These are phyloP conservation scores for Botrytis hyacinthi DNA, from an alignment of 2,329 filamentous ascomycete species.

Conservation along the genomic window DNA sequence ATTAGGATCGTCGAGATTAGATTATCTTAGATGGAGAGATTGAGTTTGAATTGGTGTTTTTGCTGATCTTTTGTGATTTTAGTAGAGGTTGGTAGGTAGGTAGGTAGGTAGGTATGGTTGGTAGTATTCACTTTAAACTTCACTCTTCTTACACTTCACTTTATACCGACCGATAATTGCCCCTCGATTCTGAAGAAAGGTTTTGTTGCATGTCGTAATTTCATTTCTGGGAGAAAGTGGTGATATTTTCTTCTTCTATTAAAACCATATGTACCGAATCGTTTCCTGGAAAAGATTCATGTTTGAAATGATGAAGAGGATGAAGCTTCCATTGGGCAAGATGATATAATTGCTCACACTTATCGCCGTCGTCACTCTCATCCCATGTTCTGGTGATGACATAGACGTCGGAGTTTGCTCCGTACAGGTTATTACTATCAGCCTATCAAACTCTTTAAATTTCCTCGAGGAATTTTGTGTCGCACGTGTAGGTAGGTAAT, in stretches of 20 bases:
- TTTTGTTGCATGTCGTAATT: not conserved
- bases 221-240: not conserved
- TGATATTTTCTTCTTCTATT: too few species aligned
- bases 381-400: too few species aligned
- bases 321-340: not conserved
- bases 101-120: not conserved
- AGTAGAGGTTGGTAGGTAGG: too few species aligned
- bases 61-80: rapidly evolving
- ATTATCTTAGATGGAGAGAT: not conserved
- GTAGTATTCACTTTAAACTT: not conserved
- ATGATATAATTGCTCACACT: too few species aligned
- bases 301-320: not conserved
- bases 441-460: not conserved
- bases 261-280: too few species aligned
- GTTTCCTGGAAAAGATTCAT: not conserved
- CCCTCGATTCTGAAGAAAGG: too few species aligned
- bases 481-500: not conserved
- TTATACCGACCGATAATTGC: not conserved
- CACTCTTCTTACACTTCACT: not conserved
- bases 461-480: too few species aligned
- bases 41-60: not conserved
- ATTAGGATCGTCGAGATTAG: too few species aligned
- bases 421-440: too few species aligned
- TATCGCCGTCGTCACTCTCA: too few species aligned
- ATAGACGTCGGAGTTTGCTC: not conserved